phyloP scores from a whole-genome alignment of 2,329 filamentous ascomycete species.

The Botrytis porri region DNA sequence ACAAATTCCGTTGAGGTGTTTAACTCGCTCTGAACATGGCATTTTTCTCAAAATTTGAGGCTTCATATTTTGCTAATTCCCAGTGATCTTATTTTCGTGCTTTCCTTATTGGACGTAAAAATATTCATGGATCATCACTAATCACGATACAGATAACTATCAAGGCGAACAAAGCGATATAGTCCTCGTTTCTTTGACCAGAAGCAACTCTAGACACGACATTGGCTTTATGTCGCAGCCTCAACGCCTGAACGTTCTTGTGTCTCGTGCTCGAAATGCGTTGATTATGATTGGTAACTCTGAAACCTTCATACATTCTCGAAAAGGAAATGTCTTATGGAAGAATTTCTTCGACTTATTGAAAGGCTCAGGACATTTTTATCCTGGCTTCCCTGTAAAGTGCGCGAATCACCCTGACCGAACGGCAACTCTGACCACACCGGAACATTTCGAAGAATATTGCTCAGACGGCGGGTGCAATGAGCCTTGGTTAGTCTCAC shows the following conservation, averaged over 20 bases:
- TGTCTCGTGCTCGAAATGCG: conserved; percentile 63
- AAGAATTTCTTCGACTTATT: conserved; percentile 54
- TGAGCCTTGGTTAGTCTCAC: conserved; percentile 54
- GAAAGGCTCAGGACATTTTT: conserved; percentile 49
- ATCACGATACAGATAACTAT: conserved; percentile 59
- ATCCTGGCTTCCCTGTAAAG: conserved; percentile 57
- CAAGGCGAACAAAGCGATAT: conserved; percentile 76
- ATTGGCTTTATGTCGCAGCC: conserved; percentile 69
- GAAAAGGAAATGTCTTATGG: conserved; percentile 59
- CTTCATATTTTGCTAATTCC: rapidly evolving
- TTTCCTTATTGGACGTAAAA: not conserved
- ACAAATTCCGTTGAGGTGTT: not conserved
- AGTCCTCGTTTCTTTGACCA: conserved; percentile 63
- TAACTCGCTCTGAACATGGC: not conserved
- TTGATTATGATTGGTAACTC: conserved; percentile 70
- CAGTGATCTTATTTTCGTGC: not conserved
- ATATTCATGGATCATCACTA: not conserved
- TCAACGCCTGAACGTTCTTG: conserved; percentile 66
- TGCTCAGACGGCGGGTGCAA: conserved; percentile 70
- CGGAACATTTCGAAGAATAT: conserved; percentile 56
- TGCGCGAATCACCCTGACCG: conserved; percentile 59
- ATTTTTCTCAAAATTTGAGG: not conserved
- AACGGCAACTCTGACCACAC: conserved; percentile 45
- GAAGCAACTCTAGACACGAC: conserved; percentile 61
- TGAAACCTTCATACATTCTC: conserved; percentile 59